Evolutionary conservation across 768 basidiomycete genomes (phyloP).

Genomic region (Cytidiella melzeri): DNA sequence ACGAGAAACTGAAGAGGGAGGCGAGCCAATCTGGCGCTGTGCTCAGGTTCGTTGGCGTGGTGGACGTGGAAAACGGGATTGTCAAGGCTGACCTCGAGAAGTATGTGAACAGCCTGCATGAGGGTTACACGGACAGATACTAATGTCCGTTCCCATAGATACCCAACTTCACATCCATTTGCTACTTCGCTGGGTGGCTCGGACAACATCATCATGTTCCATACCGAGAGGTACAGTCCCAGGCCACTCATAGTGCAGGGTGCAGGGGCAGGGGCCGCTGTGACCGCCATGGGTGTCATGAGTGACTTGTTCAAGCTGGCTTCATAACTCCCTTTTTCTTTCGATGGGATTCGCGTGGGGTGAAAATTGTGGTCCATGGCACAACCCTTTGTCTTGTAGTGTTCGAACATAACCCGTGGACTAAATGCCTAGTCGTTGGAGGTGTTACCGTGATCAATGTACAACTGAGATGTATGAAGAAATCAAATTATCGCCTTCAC

Average conservation of each 20-base stretch:
- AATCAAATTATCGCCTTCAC: too few relatives aligned
- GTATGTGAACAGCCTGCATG: conserved; percentile 38
- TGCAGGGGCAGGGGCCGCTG: conserved; percentile 94
- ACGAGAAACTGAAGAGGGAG: conserved; percentile 67
- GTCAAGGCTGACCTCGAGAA: conserved; percentile 88
- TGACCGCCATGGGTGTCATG: conserved; percentile 97
- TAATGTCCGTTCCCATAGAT: conserved; percentile 41
- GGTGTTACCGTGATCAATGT: too few relatives aligned
- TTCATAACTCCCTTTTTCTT: conserved; percentile 14
- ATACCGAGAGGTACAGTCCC: conserved; percentile 84
- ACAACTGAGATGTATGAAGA: too few relatives aligned
- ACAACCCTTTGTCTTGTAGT: too few relatives aligned
- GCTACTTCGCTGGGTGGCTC: conserved; percentile 94
- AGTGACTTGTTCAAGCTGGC: conserved; percentile 69
- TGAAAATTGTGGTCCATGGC: too few relatives aligned
- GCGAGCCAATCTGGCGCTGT: conserved; percentile 80
- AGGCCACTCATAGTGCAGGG: conserved; percentile 93
- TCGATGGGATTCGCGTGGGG: too few relatives aligned
- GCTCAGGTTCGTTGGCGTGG: conserved; percentile 89
- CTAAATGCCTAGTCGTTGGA: too few relatives aligned
- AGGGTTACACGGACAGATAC: neutral
- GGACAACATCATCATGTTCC: conserved; percentile 98
- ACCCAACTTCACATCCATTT: conserved; percentile 85
- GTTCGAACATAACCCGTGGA: too few relatives aligned
- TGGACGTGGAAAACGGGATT: conserved; percentile 66